phyloP scores from a whole-genome alignment of 495 filamentous ascomycete genomes.

The Acidiella bohemica region DNA sequence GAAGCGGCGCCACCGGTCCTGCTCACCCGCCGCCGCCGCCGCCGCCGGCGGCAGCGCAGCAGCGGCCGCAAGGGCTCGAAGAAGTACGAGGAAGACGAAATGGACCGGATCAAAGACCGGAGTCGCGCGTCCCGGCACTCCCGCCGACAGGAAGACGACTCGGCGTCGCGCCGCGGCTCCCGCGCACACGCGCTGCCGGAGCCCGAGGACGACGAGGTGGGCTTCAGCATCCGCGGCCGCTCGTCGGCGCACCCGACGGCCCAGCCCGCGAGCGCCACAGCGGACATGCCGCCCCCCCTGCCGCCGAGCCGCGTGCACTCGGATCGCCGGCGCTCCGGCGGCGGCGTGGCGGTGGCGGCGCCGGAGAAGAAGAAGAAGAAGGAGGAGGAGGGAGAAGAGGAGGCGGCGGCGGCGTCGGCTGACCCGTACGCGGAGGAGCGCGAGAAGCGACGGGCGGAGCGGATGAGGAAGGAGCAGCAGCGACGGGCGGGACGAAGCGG shows the following conservation, averaged over 20 bases:
- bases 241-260: no score
- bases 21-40: no score
- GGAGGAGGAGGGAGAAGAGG: no score
- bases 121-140: conserved; percentile 18
- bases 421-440: conserved; percentile 68
- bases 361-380: no score
- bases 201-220: conserved; percentile 15
- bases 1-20: conserved; percentile 35
- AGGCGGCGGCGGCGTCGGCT: conserved; percentile 12
- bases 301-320: no score
- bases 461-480: conserved; percentile 57
- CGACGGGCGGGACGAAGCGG: not conserved
- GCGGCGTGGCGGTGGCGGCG: no score
- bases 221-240: conserved; percentile 31
- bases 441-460: conserved; percentile 60
- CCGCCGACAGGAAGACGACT: conserved; percentile 4
- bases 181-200: conserved; percentile 23
- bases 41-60: no score
- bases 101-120: conserved; percentile 30
- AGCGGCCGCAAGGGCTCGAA: no score
- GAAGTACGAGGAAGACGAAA: conserved; percentile 11
- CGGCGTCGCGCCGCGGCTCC: conserved; percentile 7
- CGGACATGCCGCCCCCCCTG: no score
- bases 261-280: no score
- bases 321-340: no score